These are phyloP conservation scores for Eimeria falciformis DNA, from an alignment of 169 alveolate genomes.

Conservation along the genomic window DNA sequence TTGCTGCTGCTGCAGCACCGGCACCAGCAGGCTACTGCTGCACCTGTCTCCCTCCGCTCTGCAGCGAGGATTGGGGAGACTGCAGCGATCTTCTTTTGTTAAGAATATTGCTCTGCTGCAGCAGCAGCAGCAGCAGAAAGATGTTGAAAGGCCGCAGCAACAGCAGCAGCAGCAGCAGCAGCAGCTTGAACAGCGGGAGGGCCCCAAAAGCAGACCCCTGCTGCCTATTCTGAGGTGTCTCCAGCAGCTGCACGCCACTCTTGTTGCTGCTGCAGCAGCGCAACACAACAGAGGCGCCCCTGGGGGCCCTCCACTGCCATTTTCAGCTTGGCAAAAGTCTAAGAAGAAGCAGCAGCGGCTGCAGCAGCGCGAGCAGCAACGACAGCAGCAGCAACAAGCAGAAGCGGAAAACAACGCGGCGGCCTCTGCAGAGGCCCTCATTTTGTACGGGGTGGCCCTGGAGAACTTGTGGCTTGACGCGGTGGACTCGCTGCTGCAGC, in stretches of 20 bases:
- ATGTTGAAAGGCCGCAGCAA: neutral
- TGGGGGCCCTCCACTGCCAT: neutral
- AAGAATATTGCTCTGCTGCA: conserved; percentile 34
- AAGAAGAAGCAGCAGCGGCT: conserved; percentile 37
- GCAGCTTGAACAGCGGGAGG: neutral
- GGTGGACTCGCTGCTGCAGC: conserved; percentile 24
- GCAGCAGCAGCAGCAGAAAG: conserved; percentile 52
- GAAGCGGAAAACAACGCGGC: neutral
- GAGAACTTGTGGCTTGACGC: conserved; percentile 1
- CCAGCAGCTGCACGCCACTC: conserved; percentile 56
- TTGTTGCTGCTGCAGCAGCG: conserved; percentile 51
- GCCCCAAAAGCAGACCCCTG: neutral
- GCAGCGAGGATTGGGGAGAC: neutral
- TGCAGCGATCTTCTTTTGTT: conserved; percentile 32
- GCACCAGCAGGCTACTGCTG: conserved; percentile 31
- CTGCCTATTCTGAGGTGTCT: conserved; percentile 19
- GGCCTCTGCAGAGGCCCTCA: conserved; percentile 18
- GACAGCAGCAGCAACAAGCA: conserved; percentile 7
- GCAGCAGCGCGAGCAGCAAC: conserved; percentile 48
- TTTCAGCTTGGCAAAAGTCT: neutral
- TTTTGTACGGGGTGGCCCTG: neutral
- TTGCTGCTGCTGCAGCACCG: conserved; percentile 53
- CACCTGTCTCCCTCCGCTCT: conserved; percentile 14
- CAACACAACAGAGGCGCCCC: neutral
- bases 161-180: conserved; percentile 5